Evolutionary conservation across 1,284 basidiomycete genomes (phyloP), one percentile per base, ranked within the genome.

Genomic region (Moesziomyces globuligerus): DNA sequence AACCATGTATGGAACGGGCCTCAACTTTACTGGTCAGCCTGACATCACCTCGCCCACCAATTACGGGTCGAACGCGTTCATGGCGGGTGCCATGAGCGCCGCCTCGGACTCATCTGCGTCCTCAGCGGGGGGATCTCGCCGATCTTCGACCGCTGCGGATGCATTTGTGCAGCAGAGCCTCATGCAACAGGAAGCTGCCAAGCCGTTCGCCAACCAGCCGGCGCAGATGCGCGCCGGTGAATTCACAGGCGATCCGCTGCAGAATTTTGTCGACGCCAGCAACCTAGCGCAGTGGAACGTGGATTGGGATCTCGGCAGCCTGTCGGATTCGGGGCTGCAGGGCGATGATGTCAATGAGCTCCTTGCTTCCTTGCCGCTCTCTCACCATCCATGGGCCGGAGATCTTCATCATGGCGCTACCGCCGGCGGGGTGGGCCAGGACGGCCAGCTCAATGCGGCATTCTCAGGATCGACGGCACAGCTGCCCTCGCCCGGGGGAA

Each of bases 351-450:
- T 61, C 38, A 49, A 52, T 15, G 40, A 45, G 34, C 41, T 69
- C 32, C 56, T 73, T 21, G 66, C 70, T 18, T 66, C 67, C 7
- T 34, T 68, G 40, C 69, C 69, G 11, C 48, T 72, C 15, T 68
- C 70, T 10, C 75, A 76, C 32, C 71, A 65, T 36, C 62, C 54
- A 7, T 76, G 73, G 73, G 66, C 70, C 5, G 67, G 70, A 21
- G 75, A 75, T 40, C 51, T 75, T 3, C 65, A 65, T 25, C 73
- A 59, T 26, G 57, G 48, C 10, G 18, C 48, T 3, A 48, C 57
- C 25, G 32, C 52, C 18, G 45, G 45, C 24, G 49, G 21, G 11
- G 11, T n/a, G 11, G 44, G 42, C 20, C 56, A 23, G 3, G 18
- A n/a, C 18, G n/a, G 17, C 21, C n/a, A 25, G 15, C 32, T 39